Evolutionary conservation across 495 filamentous ascomycete species (phyloP), one percentile per base, ranked within the genome.

Genomic region (Penicillium angulare): DNA sequence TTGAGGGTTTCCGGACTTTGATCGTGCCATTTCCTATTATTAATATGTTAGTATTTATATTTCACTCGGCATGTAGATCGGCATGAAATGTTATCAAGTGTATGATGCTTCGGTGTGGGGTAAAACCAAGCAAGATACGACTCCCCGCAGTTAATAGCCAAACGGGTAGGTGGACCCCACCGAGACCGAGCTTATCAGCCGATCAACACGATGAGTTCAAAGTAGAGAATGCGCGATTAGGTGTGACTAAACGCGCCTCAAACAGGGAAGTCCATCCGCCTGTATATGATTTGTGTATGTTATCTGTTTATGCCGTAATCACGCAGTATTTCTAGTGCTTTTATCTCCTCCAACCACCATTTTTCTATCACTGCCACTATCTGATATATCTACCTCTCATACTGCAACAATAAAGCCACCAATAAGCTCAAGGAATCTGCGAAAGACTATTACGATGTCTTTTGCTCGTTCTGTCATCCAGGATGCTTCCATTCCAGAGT

Each of bases 391-490:
- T n/a, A n/a, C 46, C 24, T 26, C 45, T 23, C 23, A 15, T 17
- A 10, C 21, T 16, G 6, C 15, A 23, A 9, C 18, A 1, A 38
- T 38, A 16, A 8, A 13, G 16, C 3, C 7, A 8, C 18, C 18
- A 38, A 38, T 16, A 7, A 38, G 17, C 13, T 18, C 15, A 23
- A 4, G 5, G 3, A 21, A 32, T 27, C 23, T 26, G 8, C n/a
- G n/a, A n/a, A n/a, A n/a, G n/a, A 22, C 8, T 15, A 8, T 38
- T 16, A 57, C n/a, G 40, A 69, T 71, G 67, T 27, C 63, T 4
- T 56, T 68, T 17, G 57, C 50, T 3, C 54, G 52, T 21, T 38
- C 41, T 0, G 47, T 65, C 3, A 54, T 68, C 12, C 44, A n/a
- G 0, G 56, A 68, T 39, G 34, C 51, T 3, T 43, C 50, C 0